Conservation (phyloP, 306 rosid genomes). For the Rosa lucieae region DNA sequence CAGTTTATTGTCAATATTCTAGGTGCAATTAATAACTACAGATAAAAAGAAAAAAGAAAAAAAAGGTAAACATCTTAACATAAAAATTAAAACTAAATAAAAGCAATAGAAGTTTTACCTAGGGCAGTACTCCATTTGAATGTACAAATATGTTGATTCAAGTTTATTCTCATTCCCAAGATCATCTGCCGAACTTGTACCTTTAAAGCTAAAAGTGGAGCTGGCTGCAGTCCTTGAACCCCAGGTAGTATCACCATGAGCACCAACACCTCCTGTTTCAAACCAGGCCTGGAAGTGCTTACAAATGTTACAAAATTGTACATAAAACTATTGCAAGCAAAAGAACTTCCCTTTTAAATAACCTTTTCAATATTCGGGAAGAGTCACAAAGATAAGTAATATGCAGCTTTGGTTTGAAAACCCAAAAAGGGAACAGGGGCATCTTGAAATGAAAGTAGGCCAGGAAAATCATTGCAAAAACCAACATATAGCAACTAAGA, state of each 20-base stretch:
- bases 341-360: neutral
- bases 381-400: neutral
- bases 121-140: slow-evolving; percentile 99
- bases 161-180: slow-evolving; percentile 64
- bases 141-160: slow-evolving; percentile 86
- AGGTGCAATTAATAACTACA: slow-evolving; percentile 1
- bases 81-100: slow-evolving; percentile 10
- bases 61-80: slow-evolving; percentile 6
- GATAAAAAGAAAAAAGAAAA: neutral
- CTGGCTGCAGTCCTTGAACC: slow-evolving; percentile 70
- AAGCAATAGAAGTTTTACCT: slow-evolving; percentile 39
- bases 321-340: slow-evolving; percentile 8
- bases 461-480: slow-evolving; percentile 14
- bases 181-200: slow-evolving; percentile 49
- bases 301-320: slow-evolving; percentile 25
- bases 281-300: slow-evolving; percentile 86
- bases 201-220: slow-evolving; percentile 60
- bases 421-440: neutral
- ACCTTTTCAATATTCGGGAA: neutral
- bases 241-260: slow-evolving; percentile 55
- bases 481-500: slow-evolving; percentile 7
- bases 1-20: neutral
- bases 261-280: slow-evolving; percentile 75
- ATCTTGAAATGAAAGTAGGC: slow-evolving; percentile 5
- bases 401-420: neutral